Evolutionary conservation across 352 stramenopile genomes (phyloP).

Genomic region (Phytophthora rubi): DNA sequence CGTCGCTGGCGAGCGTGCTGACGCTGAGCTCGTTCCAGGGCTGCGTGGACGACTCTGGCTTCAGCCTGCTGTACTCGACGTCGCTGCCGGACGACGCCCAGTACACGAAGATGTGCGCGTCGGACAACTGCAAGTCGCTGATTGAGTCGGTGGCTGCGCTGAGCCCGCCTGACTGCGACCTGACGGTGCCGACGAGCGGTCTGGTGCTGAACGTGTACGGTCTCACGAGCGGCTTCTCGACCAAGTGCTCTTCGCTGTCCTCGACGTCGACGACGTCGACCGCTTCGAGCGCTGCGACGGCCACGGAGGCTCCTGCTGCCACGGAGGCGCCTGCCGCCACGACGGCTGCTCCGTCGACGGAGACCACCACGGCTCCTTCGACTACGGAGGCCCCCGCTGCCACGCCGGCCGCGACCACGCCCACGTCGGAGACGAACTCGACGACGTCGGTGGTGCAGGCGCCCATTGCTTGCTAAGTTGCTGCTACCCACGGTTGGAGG

Average conservation of each 20-base stretch:
- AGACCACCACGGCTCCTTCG: slow-evolving; percentile 5
- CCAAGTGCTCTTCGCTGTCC: slow-evolving; percentile 25
- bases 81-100: slow-evolving; percentile 33
- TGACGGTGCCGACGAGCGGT: slow-evolving; percentile 42
- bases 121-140: slow-evolving; percentile 31
- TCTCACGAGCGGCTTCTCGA: slow-evolving; percentile 31
- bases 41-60: slow-evolving; percentile 28
- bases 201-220: slow-evolving; percentile 37
- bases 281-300: not conserved
- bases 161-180: slow-evolving; percentile 40
- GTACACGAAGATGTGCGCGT: slow-evolving; percentile 42
- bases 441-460: slow-evolving; percentile 1
- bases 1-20: too few relatives aligned
- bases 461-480: slow-evolving; percentile 24
- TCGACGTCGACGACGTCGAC: slow-evolving; percentile 7
- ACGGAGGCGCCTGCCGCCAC: not conserved
- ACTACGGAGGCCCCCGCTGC: slow-evolving; percentile 11
- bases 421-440: too few relatives aligned
- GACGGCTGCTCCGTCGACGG: slow-evolving; percentile 9
- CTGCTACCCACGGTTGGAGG: not conserved
- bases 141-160: slow-evolving; percentile 25
- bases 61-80: slow-evolving; percentile 39
- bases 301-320: not conserved
- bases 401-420: not conserved
- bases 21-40: too few relatives aligned